These are phyloP conservation scores for Hypoxylon cercidicola DNA, from an alignment of 495 filamentous ascomycete species.

Conservation along the genomic window DNA sequence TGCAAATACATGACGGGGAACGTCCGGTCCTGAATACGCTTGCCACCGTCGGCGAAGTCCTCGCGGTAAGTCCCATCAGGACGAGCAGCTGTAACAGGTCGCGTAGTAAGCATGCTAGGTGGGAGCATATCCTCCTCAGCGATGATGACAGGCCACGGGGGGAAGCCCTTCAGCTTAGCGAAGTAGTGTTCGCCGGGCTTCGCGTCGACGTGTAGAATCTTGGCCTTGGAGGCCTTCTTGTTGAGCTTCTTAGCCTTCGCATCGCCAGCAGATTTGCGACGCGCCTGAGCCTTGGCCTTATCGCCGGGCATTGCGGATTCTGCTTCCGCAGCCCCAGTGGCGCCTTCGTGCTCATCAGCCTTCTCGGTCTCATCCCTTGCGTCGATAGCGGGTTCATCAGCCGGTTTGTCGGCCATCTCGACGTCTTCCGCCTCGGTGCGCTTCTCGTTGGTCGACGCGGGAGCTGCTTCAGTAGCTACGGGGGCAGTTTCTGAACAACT, in stretches of 20 bases:
- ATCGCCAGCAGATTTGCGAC: slow-evolving; percentile 75
- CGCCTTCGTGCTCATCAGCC: slow-evolving; percentile 28
- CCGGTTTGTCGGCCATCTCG: slow-evolving; percentile 38
- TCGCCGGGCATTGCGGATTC: slow-evolving; percentile 43
- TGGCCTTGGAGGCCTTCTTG: slow-evolving; percentile 80
- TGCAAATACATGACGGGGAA: slow-evolving; percentile 94
- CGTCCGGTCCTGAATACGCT: slow-evolving; percentile 81
- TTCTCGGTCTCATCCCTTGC: slow-evolving; percentile 42
- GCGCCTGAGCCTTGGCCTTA: slow-evolving; percentile 53
- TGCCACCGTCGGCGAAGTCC: slow-evolving; percentile 83
- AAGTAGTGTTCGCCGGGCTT: slow-evolving; percentile 88
- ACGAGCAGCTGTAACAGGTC: slow-evolving; percentile 83
- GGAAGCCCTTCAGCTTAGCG: slow-evolving; percentile 87
- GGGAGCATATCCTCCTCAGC: slow-evolving; percentile 94
- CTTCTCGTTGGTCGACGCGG: slow-evolving; percentile 32
- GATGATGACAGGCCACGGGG: slow-evolving; percentile 89
- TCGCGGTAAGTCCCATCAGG: slow-evolving; percentile 84
- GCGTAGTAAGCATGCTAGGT: slow-evolving; percentile 69
- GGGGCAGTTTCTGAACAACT: slow-evolving; percentile 13
- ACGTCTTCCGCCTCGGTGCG: slow-evolving; percentile 44
- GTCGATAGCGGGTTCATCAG: slow-evolving; percentile 36
- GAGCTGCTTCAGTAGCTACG: slow-evolving; percentile 20
- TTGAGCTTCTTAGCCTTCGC: slow-evolving; percentile 82
- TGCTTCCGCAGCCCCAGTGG: slow-evolving; percentile 33
- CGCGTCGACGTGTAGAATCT: slow-evolving; percentile 76